Evolutionary conservation across 1,284 basidiomycete species (phyloP), one percentile per base, ranked within the genome.

Genomic region (Cystobasidium pallidum): DNA sequence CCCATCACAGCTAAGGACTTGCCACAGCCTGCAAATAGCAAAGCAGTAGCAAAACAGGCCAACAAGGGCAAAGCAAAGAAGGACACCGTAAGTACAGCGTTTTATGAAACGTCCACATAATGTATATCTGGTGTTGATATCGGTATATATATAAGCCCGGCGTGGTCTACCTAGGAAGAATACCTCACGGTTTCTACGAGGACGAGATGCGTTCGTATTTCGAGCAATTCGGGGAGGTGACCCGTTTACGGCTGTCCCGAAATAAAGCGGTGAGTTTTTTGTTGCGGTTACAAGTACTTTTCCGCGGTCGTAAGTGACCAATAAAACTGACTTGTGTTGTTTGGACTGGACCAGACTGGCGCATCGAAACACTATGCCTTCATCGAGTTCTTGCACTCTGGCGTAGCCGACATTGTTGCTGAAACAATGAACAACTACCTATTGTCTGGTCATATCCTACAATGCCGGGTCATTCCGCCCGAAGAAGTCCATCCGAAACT

Each of bases 361-460:
- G 87, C 86, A 70, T 94, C 94, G 39, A 97, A 96, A 82, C 95
- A 98, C 82, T 99, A 97, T 81, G 95, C 87, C 1, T 99, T 97
- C 83, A 85, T 99, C 79, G 95, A 99, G 82, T 96, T 99, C 80
- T 87, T 89, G 72, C 93, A 92, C 43, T 85, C 86, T 17, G 87
- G 91, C 1, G 94, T 99, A 52, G 94, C 95, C 0, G 83, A 92
- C 79, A 97, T 99, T 75, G 96, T 98, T 11, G 90, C 91, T 6
- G 96, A 99, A 79, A 99, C 96, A 55, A 98, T 99, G 95, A 88
- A 99, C 85, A 98, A 98, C 83, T 99, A 98, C 82, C 86, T 99
- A 34, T 85, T 99, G 76, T 88, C 91, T 85, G 94, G 94, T 2
- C 92, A 96, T 78, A 88, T 99, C 75, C 85, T 99, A 59, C 88